phyloP scores from a whole-genome alignment of 768 basidiomycete genomes.

The Phylloporus sp. region DNA sequence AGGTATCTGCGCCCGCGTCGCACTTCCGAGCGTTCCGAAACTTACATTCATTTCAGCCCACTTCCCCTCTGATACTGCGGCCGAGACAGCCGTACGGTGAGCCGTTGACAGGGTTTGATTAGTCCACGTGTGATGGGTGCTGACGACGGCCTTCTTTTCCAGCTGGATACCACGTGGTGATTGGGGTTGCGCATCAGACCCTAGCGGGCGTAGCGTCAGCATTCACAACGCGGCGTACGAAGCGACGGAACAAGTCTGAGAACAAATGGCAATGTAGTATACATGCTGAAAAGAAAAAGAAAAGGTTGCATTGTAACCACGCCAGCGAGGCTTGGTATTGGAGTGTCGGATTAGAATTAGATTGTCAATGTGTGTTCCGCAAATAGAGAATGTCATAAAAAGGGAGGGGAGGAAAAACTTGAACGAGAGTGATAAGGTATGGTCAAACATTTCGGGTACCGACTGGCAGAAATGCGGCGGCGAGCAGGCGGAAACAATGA shows the following conservation, averaged over 20 bases:
- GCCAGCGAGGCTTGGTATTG: conserved; percentile 27
- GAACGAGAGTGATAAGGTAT: conserved; percentile 35
- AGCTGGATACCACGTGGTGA: conserved; percentile 94
- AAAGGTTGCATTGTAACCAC: conserved; percentile 18
- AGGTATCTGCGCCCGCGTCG: conserved; percentile 33
- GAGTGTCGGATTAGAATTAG: conserved; percentile 23
- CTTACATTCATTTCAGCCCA: conserved; percentile 41
- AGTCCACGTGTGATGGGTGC: conserved; percentile 5
- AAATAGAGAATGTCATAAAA: conserved; percentile 36
- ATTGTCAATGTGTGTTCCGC: conserved; percentile 32
- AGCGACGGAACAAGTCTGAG: conserved; percentile 10
- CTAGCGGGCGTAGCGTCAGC: conserved; percentile 90
- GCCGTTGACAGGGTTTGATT: conserved; percentile 22
- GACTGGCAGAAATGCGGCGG: conserved; percentile 17
- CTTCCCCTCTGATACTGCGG: conserved; percentile 84
- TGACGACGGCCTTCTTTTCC: conserved; percentile 13
- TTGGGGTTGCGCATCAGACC: conserved; percentile 95
- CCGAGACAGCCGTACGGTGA: conserved; percentile 85
- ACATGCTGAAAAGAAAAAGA: conserved; percentile 19
- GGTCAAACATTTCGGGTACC: conserved; percentile 28
- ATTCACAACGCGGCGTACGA: conserved; percentile 93
- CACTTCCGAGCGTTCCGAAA: neutral
- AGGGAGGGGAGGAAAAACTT: conserved; percentile 5
- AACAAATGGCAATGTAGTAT: conserved; percentile 15
- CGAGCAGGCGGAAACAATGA: conserved; percentile 18